These are phyloP conservation scores for Maudiozyma saulgeensis DNA, from an alignment of 805 yeast species.

Conservation along the genomic window DNA sequence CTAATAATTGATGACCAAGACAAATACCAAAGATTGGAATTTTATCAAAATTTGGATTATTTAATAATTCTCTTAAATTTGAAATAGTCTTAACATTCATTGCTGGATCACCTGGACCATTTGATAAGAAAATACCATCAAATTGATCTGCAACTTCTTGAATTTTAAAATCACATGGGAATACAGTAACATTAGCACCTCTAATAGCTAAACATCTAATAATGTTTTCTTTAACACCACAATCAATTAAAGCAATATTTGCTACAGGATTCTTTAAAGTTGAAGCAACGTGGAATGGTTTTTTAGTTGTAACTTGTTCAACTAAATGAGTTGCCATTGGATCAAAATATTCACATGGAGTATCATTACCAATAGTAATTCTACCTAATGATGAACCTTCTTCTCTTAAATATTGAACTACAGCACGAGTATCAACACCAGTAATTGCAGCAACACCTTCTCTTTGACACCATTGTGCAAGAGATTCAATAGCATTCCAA, in stretches of 20 bases:
- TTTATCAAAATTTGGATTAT: slow-evolving; percentile 38
- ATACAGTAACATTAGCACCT: slow-evolving; percentile 92
- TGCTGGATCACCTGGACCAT: slow-evolving; percentile 97
- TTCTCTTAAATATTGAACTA: slow-evolving; percentile 88
- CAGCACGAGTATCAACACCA: slow-evolving; percentile 94
- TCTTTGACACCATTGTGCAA: slow-evolving; percentile 92
- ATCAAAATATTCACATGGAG: slow-evolving; percentile 56
- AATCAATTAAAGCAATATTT: slow-evolving; percentile 89
- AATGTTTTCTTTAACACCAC: slow-evolving; percentile 98
- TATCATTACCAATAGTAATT: slow-evolving; percentile 57
- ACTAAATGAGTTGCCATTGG: slow-evolving; percentile 88
- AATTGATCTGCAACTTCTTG: slow-evolving; percentile 84
- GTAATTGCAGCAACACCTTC: slow-evolving; percentile 94
- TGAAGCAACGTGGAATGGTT: slow-evolving; percentile 82
- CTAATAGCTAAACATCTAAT: slow-evolving; percentile 86
- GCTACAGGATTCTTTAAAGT: slow-evolving; percentile 34
- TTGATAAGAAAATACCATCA: slow-evolving; percentile 90
- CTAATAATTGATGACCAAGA: slow-evolving; percentile 92
- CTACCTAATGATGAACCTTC: slow-evolving; percentile 91
- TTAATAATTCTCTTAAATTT: slow-evolving; percentile 64
- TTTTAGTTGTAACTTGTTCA: slow-evolving; percentile 87
- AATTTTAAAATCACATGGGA: slow-evolving; percentile 92
- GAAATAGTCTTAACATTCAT: slow-evolving; percentile 73
- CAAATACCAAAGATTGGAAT: slow-evolving; percentile 97
- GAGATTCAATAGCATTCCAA: slow-evolving; percentile 97